A percentile compares a stretch with the other conserved stretches of the same genome.
These are phyloP conservation scores for Aspergillus proliferans DNA, from an alignment of 2,329 filamentous ascomycete genomes.

Conservation along the genomic window DNA sequence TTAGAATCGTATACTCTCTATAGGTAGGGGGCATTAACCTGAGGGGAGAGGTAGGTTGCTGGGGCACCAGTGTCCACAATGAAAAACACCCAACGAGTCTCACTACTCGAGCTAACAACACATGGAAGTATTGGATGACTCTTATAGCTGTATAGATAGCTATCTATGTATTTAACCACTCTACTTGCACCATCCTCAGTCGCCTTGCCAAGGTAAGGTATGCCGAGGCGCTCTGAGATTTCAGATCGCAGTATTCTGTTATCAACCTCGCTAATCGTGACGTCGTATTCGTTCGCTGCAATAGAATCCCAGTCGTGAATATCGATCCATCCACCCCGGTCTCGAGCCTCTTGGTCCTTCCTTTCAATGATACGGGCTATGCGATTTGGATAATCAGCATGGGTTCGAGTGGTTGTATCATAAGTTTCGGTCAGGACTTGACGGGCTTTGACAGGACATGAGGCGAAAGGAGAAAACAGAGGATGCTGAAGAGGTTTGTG, in stretches of 20 bases:
- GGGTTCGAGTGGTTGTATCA: background rate
- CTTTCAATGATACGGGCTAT: background rate
- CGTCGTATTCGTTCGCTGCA: background rate
- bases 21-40: background rate
- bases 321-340: background rate
- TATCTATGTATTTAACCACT: background rate
- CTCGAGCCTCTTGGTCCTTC: background rate
- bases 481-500: background rate
- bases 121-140: background rate
- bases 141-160: background rate
- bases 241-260: background rate
- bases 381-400: background rate
- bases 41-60: background rate
- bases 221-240: background rate
- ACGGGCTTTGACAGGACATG: background rate
- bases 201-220: background rate
- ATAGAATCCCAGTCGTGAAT: background rate
- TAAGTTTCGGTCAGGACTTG: background rate
- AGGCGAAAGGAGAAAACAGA: background rate
- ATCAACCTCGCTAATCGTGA: background rate
- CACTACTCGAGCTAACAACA: background rate
- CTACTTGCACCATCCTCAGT: background rate
- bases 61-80: background rate
- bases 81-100: background rate
- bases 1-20: background rate